phyloP scores from a whole-genome alignment of 1,139 yeast genomes.

The Candida sp. region DNA sequence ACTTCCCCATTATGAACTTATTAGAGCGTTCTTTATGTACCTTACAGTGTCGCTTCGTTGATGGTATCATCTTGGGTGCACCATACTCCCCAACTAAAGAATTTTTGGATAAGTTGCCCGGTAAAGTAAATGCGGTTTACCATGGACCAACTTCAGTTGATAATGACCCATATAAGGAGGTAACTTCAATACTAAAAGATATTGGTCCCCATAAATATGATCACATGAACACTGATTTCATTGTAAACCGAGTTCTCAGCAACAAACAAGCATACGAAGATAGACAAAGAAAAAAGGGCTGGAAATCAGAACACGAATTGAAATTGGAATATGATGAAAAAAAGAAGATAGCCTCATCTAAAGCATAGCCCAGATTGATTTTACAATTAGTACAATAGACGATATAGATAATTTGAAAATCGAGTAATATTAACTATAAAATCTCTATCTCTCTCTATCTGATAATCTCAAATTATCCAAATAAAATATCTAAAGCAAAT shows the following conservation, averaged over 20 bases:
- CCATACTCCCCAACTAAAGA: constrained; percentile 49
- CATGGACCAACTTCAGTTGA: constrained; percentile 60
- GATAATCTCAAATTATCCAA: no score
- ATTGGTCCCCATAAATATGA: constrained; percentile 57
- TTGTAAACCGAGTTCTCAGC: constrained; percentile 64
- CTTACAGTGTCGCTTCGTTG: constrained; percentile 82
- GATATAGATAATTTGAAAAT: no score
- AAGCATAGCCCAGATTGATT: no score
- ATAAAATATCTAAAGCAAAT: no score
- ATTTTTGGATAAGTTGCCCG: constrained; percentile 37
- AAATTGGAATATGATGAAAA: constrained; percentile 20
- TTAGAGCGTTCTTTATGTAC: constrained; percentile 86
- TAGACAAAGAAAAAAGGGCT: constrained; percentile 74
- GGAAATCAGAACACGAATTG: constrained; percentile 51
- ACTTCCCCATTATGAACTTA: constrained; percentile 83
- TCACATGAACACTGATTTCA: constrained; percentile 58
- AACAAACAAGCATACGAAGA: constrained; percentile 71
- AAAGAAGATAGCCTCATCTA: neutral
- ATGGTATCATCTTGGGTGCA: constrained; percentile 68
- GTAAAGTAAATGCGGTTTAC: constrained; percentile 43
- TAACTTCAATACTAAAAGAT: constrained; percentile 31
- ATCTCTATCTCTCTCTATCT: no score
- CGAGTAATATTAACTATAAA: no score
- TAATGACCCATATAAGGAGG: constrained; percentile 40
- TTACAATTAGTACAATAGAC: no score